Percentiles rank a stretch among this genome's conserved stretches.
Conservation (phyloP, 805 yeast genomes). For the Ascoidea rubescens region DNA sequence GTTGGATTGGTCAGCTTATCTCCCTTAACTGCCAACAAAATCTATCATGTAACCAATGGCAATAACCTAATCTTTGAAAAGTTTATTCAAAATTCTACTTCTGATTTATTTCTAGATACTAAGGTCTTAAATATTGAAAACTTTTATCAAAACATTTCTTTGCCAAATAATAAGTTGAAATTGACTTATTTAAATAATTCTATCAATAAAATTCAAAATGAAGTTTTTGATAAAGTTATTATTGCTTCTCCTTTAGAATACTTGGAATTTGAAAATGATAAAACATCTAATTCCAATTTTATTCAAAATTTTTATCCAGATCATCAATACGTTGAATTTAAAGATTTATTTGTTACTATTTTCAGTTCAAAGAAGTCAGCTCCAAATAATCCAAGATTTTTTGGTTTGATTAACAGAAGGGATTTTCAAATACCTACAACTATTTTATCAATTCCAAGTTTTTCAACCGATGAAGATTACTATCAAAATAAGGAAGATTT, state of each 20-base stretch:
- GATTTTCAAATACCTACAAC: conserved; percentile 7
- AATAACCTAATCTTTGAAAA: conserved; percentile 28
- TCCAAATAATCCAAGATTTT: conserved; percentile 12
- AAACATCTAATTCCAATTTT: not conserved
- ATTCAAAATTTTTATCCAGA: not conserved
- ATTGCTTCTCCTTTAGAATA: conserved; percentile 28
- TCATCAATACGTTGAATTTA: conserved; percentile 20
- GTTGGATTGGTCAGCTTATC: conserved; percentile 27
- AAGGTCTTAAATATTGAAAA: conserved; percentile 13
- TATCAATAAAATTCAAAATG: conserved; percentile 2
- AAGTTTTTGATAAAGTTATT: conserved; percentile 27
- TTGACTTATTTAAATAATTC: too few species aligned
- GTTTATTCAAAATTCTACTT: conserved; percentile 22
- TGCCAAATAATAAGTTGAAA: not conserved
- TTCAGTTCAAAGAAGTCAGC: conserved; percentile 15
- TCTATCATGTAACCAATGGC: conserved; percentile 25
- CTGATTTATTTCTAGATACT: conserved; percentile 18
- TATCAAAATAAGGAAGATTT: conserved; percentile 1
- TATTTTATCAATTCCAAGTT: conserved; percentile 2
- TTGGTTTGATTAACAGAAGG: conserved; percentile 7
- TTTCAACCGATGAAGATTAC: too few species aligned
- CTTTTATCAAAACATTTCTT: conserved; percentile 9
- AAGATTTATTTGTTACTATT: conserved; percentile 25
- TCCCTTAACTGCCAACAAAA: conserved; percentile 18
- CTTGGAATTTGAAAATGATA: not conserved